phyloP scores from a whole-genome alignment of 2,329 filamentous ascomycete species.

The Fusarium sororula region DNA sequence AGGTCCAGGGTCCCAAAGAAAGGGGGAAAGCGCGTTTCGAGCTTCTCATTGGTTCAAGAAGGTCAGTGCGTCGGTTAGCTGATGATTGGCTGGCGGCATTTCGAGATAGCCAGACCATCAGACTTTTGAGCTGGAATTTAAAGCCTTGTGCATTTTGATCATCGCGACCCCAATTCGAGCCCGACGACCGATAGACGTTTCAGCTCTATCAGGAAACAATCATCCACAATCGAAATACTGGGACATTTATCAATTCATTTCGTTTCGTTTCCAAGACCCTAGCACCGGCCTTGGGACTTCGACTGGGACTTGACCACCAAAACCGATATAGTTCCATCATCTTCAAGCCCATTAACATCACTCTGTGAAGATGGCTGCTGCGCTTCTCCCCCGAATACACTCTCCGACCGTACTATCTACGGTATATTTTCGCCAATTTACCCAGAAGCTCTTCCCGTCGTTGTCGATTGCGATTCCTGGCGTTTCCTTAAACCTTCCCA shows the following conservation, averaged over 20 bases:
- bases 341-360: background rate
- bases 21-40: constrained; percentile 53
- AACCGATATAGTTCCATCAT: constrained; percentile 13
- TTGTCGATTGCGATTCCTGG: constrained; percentile 68
- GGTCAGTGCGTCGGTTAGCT: constrained; percentile 44
- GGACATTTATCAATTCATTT: background rate
- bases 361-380: constrained; percentile 57
- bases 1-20: constrained; percentile 51
- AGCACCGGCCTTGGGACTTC: background rate
- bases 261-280: background rate
- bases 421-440: constrained; percentile 57
- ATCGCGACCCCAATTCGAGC: constrained; percentile 29
- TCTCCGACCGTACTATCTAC: constrained; percentile 52
- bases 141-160: constrained; percentile 38
- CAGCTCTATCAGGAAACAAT: background rate
- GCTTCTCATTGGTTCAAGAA: constrained; percentile 43
- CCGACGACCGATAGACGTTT: constrained; percentile 22
- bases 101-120: constrained; percentile 43
- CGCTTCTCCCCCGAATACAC: constrained; percentile 66
- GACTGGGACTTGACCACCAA: constrained; percentile 13
- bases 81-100: constrained; percentile 45
- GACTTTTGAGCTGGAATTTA: constrained; percentile 44
- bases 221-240: constrained; percentile 7
- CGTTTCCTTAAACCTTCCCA: constrained; percentile 64
- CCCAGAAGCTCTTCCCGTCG: constrained; percentile 60